These are phyloP conservation scores for Bocquillonia castaneifolia DNA, from an alignment of 441 rosid species.

Conservation along the genomic window DNA sequence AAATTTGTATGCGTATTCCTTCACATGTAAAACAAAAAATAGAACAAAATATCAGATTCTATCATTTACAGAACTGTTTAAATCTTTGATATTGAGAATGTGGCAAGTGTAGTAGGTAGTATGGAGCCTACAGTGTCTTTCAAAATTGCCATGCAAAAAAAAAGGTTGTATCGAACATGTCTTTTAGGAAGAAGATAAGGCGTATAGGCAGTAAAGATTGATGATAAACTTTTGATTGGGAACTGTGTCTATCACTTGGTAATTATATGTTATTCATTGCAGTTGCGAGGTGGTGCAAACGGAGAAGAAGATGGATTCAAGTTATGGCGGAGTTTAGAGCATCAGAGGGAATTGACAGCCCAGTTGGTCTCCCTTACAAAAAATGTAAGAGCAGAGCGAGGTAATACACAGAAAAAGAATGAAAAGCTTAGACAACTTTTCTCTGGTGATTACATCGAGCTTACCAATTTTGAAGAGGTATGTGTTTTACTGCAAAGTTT, in stretches of 20 bases:
- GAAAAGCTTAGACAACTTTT: slow-evolving; percentile 98
- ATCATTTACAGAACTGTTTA: not conserved
- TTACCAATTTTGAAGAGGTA: slow-evolving; percentile 97
- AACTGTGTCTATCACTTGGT: slow-evolving; percentile 13
- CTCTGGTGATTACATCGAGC: slow-evolving; percentile 89
- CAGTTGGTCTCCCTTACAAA: slow-evolving; percentile 83
- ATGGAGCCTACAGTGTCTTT: not conserved
- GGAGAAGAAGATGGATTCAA: slow-evolving; percentile 75
- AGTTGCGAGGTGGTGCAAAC: slow-evolving; percentile 59
- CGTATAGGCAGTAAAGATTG: too few relatives aligned
- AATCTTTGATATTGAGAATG: not conserved
- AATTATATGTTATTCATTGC: slow-evolving; percentile 30
- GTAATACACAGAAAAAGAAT: slow-evolving; percentile 93
- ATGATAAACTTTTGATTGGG: not conserved
- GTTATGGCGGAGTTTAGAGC: slow-evolving; percentile 87
- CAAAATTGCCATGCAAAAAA: not conserved
- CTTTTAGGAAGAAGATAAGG: not conserved
- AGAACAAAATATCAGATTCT: not conserved
- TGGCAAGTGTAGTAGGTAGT: not conserved
- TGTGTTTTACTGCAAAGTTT: slow-evolving; percentile 10
- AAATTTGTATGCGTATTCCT: not conserved
- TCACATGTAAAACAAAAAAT: not conserved
- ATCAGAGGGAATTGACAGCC: slow-evolving; percentile 92
- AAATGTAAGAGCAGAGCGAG: slow-evolving; percentile 91
- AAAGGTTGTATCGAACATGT: not conserved